phyloP scores from a whole-genome alignment of 345 rosid genomes.

The Orychophragmus violaceus region DNA sequence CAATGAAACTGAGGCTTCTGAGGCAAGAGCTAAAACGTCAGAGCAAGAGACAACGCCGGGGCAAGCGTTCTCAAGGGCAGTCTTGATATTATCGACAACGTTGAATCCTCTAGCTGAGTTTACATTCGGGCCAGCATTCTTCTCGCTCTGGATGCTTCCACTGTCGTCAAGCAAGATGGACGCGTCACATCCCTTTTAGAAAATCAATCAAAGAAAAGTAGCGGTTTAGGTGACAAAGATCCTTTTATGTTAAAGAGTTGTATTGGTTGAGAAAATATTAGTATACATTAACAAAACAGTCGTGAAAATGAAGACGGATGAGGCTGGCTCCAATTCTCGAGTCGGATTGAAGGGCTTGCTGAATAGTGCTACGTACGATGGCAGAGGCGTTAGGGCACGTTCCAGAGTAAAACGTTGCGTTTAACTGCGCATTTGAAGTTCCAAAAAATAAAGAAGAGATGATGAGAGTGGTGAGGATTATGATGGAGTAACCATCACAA shows the following conservation, averaged over 20 bases:
- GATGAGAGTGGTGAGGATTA: constrained; percentile 1
- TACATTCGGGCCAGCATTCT: constrained; percentile 43
- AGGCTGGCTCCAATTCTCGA: constrained; percentile 68
- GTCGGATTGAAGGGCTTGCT: constrained; percentile 57
- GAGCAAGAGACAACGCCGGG: constrained; percentile 75
- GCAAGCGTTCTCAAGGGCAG: constrained; percentile 58
- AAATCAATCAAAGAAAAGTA: not conserved
- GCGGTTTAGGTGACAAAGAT: not conserved
- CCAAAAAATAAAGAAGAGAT: constrained; percentile 7
- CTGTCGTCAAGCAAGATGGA: constrained; percentile 54
- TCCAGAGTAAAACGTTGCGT: constrained; percentile 41
- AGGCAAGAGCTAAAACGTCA: constrained; percentile 62
- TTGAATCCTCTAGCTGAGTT: constrained; percentile 57
- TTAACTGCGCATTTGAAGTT: constrained; percentile 38
- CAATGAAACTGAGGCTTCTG: constrained; percentile 57
- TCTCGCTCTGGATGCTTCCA: constrained; percentile 52
- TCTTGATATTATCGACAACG: constrained; percentile 62
- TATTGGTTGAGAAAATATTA: not conserved
- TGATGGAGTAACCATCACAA: not conserved
- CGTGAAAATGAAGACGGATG: constrained; percentile 78
- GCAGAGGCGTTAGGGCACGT: constrained; percentile 60
- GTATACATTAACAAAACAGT: constrained; percentile 67
- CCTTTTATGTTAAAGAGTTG: not conserved
- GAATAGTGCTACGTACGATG: constrained; percentile 44
- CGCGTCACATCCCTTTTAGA: constrained; percentile 60